phyloP scores from a whole-genome alignment of 768 basidiomycete species.

The Russula olivacea region DNA sequence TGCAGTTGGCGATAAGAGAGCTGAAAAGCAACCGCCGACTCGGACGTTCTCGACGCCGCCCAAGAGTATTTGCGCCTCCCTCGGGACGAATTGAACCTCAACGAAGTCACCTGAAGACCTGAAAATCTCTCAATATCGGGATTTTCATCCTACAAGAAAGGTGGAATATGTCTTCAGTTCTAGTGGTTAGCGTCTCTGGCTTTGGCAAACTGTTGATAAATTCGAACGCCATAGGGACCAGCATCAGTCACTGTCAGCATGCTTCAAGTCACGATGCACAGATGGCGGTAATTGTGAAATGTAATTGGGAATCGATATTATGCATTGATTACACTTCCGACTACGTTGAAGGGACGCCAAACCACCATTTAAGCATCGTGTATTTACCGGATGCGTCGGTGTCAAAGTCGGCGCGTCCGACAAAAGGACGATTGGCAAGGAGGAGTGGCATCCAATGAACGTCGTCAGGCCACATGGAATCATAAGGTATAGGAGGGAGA shows the following conservation, averaged over 20 bases:
- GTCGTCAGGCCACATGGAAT: conserved; percentile 60
- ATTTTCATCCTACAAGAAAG: conserved; percentile 53
- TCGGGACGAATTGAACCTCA: conserved; percentile 26
- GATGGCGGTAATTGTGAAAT: not conserved
- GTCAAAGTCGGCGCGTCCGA: conserved; percentile 45
- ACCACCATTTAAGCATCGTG: conserved; percentile 23
- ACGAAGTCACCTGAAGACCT: conserved; percentile 37
- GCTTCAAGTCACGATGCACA: conserved; percentile 36
- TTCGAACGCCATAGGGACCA: conserved; percentile 62
- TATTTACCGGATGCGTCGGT: conserved; percentile 11
- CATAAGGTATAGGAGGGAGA: conserved; percentile 50
- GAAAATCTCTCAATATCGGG: conserved; percentile 35
- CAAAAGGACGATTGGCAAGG: conserved; percentile 36
- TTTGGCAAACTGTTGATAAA: conserved; percentile 37
- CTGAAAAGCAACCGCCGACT: conserved; percentile 42
- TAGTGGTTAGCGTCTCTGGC: conserved; percentile 36
- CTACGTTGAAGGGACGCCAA: conserved; percentile 18
- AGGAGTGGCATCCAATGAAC: conserved; percentile 64
- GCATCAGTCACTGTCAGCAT: conserved; percentile 46
- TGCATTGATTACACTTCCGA: not conserved
- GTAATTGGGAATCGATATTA: not conserved
- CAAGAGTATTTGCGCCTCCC: conserved; percentile 31
- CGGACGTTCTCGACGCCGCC: conserved; percentile 47
- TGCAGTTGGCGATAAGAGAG: conserved; percentile 56
- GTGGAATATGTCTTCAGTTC: conserved; percentile 48